These are phyloP conservation scores for Alliaria petiolata DNA, from an alignment of 345 rosid genomes.

Conservation along the genomic window DNA sequence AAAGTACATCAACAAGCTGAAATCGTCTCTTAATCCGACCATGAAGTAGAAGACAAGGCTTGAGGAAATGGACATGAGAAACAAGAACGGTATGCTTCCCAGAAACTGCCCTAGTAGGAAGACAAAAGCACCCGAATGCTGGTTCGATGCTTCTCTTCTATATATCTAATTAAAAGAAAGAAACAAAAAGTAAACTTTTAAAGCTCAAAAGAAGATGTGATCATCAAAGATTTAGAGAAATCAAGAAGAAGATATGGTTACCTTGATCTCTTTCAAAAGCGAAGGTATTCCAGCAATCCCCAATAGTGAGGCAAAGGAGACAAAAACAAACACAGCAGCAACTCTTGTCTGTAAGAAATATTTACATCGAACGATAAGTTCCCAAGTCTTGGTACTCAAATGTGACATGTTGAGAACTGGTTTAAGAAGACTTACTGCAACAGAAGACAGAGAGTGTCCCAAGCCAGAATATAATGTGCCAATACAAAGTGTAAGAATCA, in stretches of 20 bases:
- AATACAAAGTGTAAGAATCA: constrained; percentile 73
- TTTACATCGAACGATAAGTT: neutral
- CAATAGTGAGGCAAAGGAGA: constrained; percentile 86
- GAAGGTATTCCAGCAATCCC: constrained; percentile 82
- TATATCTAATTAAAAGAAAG: constrained; percentile 50
- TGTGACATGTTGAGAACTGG: constrained; percentile 1
- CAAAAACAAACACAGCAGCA: constrained; percentile 73
- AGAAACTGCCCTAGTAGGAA: constrained; percentile 88
- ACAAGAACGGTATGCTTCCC: constrained; percentile 93
- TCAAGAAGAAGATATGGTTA: constrained; percentile 24
- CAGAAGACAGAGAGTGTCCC: constrained; percentile 92
- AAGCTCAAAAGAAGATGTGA: neutral
- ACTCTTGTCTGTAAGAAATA: constrained; percentile 71
- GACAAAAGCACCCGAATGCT: constrained; percentile 89
- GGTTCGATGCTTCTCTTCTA: constrained; percentile 78
- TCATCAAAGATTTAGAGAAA: neutral
- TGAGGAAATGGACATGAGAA: constrained; percentile 93
- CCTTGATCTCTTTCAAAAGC: constrained; percentile 78
- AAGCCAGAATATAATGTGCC: constrained; percentile 87
- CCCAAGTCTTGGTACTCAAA: neutral
- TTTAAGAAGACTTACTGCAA: constrained; percentile 57
- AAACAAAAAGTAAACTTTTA: neutral
- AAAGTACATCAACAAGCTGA: constrained; percentile 97
- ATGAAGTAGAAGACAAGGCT: constrained; percentile 97
- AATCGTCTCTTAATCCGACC: constrained; percentile 72